phyloP scores from a whole-genome alignment of 2,329 filamentous ascomycete species.

The Arthrobotrys megalospora region DNA sequence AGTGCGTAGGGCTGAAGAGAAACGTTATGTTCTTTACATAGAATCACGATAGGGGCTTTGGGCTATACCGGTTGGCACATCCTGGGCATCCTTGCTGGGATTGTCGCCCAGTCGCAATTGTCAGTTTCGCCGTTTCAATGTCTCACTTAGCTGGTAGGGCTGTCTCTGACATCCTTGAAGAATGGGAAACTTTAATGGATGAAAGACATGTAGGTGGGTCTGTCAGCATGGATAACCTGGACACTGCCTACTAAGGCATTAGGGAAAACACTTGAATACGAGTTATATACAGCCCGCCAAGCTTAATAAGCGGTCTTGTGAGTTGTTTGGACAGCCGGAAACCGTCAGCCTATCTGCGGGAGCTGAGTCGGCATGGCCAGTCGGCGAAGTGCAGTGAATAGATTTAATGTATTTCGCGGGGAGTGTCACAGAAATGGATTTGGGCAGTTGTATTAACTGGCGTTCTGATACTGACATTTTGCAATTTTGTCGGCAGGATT shows the following conservation, averaged over 20 bases:
- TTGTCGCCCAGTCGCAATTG: conserved; percentile 19
- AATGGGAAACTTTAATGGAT: conserved; percentile 16
- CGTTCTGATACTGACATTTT: no score
- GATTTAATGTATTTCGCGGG: background rate
- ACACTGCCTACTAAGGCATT: conserved; percentile 14
- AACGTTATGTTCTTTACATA: conserved; percentile 13
- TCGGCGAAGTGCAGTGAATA: conserved; percentile 4
- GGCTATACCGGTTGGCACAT: background rate
- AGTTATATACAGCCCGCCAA: conserved; percentile 15
- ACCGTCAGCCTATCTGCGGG: conserved; percentile 13
- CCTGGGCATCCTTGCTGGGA: background rate
- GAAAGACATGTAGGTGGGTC: conserved; percentile 11
- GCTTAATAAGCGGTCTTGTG: conserved; percentile 18
- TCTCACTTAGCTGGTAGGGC: conserved; percentile 15
- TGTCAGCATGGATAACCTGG: conserved; percentile 13
- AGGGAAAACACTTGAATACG: conserved; percentile 12
- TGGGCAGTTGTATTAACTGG: no score
- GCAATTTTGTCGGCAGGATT: no score
- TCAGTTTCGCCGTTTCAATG: conserved; percentile 16
- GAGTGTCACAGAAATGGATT: no score
- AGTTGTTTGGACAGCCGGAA: conserved; percentile 10
- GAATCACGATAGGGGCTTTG: conserved; percentile 4
- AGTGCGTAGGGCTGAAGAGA: background rate
- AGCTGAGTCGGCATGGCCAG: background rate
- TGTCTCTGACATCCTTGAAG: conserved; percentile 3